These are phyloP conservation scores for Boletellus emodensis DNA, from an alignment of 768 basidiomycete genomes.

Conservation along the genomic window DNA sequence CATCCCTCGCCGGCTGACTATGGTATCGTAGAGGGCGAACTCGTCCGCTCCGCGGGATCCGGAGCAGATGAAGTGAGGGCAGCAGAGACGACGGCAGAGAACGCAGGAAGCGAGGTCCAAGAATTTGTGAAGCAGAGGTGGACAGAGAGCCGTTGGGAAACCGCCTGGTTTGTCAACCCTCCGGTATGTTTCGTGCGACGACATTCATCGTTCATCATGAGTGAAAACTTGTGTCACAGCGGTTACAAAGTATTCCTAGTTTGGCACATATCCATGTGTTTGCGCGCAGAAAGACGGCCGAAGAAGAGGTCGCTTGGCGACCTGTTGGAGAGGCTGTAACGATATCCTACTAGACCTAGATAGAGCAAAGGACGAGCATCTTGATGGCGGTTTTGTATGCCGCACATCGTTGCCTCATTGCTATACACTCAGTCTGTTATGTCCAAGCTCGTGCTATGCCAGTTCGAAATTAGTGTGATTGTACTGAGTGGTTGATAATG, in stretches of 20 bases:
- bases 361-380: conserved; percentile 5
- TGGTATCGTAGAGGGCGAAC: conserved; percentile 60
- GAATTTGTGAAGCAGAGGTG: conserved; percentile 63
- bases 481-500: not conserved
- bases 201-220: not conserved
- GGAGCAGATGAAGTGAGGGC: conserved; percentile 39
- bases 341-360: conserved; percentile 2
- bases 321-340: not conserved
- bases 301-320: conserved; percentile 21
- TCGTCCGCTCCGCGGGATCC: conserved; percentile 44
- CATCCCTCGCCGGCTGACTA: conserved; percentile 66
- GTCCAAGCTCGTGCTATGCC: no score
- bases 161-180: conserved; percentile 89
- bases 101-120: conserved; percentile 56
- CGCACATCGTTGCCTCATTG: no score
- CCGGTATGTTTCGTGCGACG: conserved; percentile 48
- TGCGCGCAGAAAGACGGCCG: conserved; percentile 48
- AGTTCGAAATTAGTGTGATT: no score
- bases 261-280: conserved; percentile 89
- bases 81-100: conserved; percentile 48
- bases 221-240: conserved; percentile 36
- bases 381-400: not conserved
- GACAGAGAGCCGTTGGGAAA: conserved; percentile 75
- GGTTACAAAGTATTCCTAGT: conserved; percentile 77
- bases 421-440: no score